Conservation (phyloP, 2,329 filamentous ascomycete species). For the Beauveria varroae region DNA sequence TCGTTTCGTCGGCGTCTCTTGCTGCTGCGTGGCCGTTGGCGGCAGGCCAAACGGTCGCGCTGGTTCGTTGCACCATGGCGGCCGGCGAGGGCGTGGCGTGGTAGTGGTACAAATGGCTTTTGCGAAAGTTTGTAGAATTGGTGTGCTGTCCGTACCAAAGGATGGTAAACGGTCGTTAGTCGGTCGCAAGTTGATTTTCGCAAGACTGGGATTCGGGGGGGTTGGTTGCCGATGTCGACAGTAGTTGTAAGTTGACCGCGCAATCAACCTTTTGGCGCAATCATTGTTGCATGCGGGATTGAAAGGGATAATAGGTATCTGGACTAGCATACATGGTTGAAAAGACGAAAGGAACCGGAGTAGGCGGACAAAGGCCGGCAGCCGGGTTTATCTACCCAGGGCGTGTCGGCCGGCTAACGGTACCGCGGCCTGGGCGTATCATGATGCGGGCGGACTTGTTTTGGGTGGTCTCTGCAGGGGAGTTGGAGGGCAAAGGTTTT, state of each 20-base stretch:
- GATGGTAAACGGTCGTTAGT: background rate
- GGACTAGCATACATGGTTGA: background rate
- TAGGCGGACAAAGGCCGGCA: background rate
- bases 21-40: slow-evolving; percentile 18
- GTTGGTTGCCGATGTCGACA: background rate
- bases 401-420: background rate
- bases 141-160: background rate
- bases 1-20: slow-evolving; percentile 23
- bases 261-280: background rate
- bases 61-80: slow-evolving; percentile 3
- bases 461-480: background rate
- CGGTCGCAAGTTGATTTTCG: background rate
- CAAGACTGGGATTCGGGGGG: background rate
- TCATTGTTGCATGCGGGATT: background rate
- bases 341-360: background rate
- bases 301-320: too few species aligned
- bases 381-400: background rate
- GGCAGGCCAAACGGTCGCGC: slow-evolving; percentile 6
- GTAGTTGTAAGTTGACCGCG: background rate
- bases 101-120: background rate
- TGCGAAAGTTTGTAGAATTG: background rate
- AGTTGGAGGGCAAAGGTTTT: too few species aligned
- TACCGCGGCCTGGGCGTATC: background rate
- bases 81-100: background rate
- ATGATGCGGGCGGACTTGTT: background rate